These are phyloP conservation scores for Phytophthora ohioensis DNA, from an alignment of 352 stramenopile species.

Conservation along the genomic window DNA sequence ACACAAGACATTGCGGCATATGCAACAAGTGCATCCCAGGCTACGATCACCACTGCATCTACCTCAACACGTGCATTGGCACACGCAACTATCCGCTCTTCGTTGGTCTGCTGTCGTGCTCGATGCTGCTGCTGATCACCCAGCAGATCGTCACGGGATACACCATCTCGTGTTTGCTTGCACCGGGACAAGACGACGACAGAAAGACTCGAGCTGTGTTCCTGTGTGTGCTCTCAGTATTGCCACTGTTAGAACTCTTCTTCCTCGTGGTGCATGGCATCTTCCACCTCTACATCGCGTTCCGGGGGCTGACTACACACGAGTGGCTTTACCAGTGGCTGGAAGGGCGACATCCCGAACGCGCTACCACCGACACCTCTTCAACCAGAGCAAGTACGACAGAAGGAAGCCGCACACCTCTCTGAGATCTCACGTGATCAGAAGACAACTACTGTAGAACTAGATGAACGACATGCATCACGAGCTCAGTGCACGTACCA, in stretches of 20 bases:
- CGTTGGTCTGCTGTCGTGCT: slow-evolving; percentile 61
- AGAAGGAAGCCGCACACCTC: slow-evolving; percentile 14
- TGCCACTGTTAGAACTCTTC: slow-evolving; percentile 64
- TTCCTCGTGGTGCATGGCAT: slow-evolving; percentile 62
- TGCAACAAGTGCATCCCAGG: slow-evolving; percentile 95
- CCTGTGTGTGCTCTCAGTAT: slow-evolving; percentile 48
- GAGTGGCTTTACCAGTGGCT: slow-evolving; percentile 66
- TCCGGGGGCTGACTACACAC: slow-evolving; percentile 57
- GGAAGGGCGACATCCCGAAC: slow-evolving; percentile 23
- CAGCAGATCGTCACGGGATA: slow-evolving; percentile 62
- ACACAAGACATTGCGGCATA: slow-evolving; percentile 89
- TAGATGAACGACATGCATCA: slow-evolving; percentile 15
- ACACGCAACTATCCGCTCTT: slow-evolving; percentile 74
- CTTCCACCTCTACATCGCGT: slow-evolving; percentile 76
- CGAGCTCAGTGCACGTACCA: slow-evolving; percentile 7
- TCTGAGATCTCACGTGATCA: slow-evolving; percentile 10
- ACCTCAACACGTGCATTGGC: slow-evolving; percentile 96
- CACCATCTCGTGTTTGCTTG: slow-evolving; percentile 43
- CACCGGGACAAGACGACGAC: background rate
- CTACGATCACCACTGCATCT: slow-evolving; percentile 97
- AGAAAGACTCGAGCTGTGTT: slow-evolving; percentile 23
- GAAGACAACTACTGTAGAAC: slow-evolving; percentile 4
- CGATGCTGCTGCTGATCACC: slow-evolving; percentile 62
- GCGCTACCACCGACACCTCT: background rate
- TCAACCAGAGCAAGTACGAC: slow-evolving; percentile 2